Conservation (phyloP, 306 rosid genomes). For the Morella rubra region DNA sequence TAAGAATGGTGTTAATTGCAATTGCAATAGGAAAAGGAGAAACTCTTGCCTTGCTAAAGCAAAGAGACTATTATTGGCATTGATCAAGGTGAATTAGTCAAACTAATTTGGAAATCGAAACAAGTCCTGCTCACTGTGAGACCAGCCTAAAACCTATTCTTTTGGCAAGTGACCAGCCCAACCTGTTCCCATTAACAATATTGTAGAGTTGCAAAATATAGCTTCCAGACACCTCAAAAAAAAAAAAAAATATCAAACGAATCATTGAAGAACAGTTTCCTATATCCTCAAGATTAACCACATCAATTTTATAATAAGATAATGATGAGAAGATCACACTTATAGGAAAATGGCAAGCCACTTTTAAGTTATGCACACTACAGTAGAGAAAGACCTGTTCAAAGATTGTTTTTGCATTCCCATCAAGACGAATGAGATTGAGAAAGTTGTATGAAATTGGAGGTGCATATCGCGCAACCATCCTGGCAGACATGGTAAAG, state of each 20-base stretch:
- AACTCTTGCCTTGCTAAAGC: background rate
- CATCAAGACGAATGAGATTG: constrained; percentile 77
- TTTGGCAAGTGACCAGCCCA: background rate
- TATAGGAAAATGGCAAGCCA: constrained; percentile 12
- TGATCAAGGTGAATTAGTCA: background rate
- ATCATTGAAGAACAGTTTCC: background rate
- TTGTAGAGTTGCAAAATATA: too few relatives aligned
- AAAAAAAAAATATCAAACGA: background rate
- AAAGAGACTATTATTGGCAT: background rate
- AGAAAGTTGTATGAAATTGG: constrained; percentile 94
- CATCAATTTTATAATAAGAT: background rate
- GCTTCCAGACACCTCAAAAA: background rate
- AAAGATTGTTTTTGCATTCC: constrained; percentile 54
- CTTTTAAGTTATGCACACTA: constrained; percentile 12
- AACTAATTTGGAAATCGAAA: background rate
- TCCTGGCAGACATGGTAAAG: constrained; percentile 43
- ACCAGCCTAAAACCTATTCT: background rate
- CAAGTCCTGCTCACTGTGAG: background rate
- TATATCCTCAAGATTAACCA: background rate
- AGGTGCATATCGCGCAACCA: constrained; percentile 98
- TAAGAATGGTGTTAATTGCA: background rate
- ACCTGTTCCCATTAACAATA: background rate
- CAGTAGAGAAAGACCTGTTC: constrained; percentile 55
- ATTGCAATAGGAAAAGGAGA: background rate
- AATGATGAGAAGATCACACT: constrained; percentile 12